phyloP scores from a whole-genome alignment of 129 eudicot genomes.

The sunflower (Helianthus annuus) region DNA sequence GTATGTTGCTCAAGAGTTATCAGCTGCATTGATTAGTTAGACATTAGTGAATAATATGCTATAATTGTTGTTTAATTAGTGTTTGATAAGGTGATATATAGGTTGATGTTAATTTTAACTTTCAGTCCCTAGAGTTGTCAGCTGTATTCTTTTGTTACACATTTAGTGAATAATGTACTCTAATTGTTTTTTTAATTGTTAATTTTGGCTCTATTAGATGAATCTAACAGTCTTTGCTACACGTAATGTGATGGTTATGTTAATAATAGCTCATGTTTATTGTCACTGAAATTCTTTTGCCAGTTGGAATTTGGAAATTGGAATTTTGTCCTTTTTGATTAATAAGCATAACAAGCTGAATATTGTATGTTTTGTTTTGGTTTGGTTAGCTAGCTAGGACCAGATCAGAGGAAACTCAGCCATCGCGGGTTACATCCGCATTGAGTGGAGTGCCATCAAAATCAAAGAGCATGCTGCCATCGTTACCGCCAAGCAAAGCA shows the following conservation, averaged over 20 bases:
- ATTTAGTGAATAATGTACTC: too few species aligned
- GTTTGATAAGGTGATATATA: too few species aligned
- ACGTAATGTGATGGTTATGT: not conserved
- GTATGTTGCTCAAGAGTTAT: too few species aligned
- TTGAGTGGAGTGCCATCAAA: constrained; percentile 58
- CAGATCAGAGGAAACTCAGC: constrained; percentile 50
- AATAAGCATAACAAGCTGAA: constrained; percentile 12
- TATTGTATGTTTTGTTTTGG: constrained; percentile 20
- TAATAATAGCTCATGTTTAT: not conserved
- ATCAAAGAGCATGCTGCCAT: constrained; percentile 47
- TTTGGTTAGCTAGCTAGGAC: constrained; percentile 55
- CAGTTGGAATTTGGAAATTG: not conserved
- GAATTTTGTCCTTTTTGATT: constrained; percentile 4
- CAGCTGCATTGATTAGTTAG: too few species aligned
- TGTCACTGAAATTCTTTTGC: not conserved
- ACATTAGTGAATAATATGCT: too few species aligned
- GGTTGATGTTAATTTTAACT: too few species aligned
- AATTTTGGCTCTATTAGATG: too few species aligned
- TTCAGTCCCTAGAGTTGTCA: too few species aligned
- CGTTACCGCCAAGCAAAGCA: constrained; percentile 53
- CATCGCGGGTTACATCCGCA: constrained; percentile 48
- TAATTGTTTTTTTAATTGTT: too few species aligned
- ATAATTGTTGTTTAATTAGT: too few species aligned
- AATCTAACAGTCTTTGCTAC: not conserved
- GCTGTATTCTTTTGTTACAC: too few species aligned